A percentile compares a stretch with the other conserved stretches of the same genome.
Evolutionary conservation across 768 basidiomycete genomes (phyloP).

Genomic region (Pholiota molesta): DNA sequence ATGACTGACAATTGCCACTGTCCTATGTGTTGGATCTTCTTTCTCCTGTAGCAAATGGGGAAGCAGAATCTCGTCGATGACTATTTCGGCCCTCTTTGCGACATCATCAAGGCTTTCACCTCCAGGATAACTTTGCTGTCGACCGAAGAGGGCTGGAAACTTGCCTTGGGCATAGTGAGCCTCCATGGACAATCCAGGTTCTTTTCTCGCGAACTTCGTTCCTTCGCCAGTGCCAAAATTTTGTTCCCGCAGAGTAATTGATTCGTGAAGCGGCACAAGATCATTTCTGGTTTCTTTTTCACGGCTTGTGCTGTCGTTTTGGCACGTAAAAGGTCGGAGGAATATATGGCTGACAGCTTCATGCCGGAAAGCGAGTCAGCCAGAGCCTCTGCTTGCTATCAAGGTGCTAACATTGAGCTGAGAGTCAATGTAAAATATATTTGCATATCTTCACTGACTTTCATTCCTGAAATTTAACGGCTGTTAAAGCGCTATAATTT

Average conservation of each 20-base stretch:
- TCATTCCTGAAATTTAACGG: slow-evolving; percentile 46
- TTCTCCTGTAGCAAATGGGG: slow-evolving; percentile 53
- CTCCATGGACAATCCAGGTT: slow-evolving; percentile 37
- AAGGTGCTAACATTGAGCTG: not conserved
- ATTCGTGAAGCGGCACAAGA: slow-evolving; percentile 48
- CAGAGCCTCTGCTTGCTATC: slow-evolving; percentile 64
- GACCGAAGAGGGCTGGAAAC: slow-evolving; percentile 51
- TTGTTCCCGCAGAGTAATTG: slow-evolving; percentile 65
- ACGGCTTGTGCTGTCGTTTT: slow-evolving; percentile 62
- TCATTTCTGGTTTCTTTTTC: slow-evolving; percentile 48
- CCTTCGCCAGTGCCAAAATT: slow-evolving; percentile 75
- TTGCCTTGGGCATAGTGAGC: slow-evolving; percentile 55
- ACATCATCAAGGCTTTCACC: slow-evolving; percentile 77
- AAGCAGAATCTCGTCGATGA: slow-evolving; percentile 54
- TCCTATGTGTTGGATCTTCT: slow-evolving; percentile 35
- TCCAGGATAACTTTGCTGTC: slow-evolving; percentile 60
- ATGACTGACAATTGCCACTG: slow-evolving; percentile 75
- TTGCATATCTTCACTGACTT: slow-evolving; percentile 36
- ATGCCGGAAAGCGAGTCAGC: slow-evolving; percentile 52
- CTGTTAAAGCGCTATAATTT: not conserved
- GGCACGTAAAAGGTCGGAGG: slow-evolving; percentile 71
- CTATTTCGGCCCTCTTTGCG: slow-evolving; percentile 51
- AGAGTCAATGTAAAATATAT: slow-evolving; percentile 2
- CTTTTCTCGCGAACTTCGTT: slow-evolving; percentile 42
- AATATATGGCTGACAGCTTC: slow-evolving; percentile 57